These are phyloP conservation scores for Penicillium robsamsonii DNA, from an alignment of 495 filamentous ascomycete species.

Conservation along the genomic window DNA sequence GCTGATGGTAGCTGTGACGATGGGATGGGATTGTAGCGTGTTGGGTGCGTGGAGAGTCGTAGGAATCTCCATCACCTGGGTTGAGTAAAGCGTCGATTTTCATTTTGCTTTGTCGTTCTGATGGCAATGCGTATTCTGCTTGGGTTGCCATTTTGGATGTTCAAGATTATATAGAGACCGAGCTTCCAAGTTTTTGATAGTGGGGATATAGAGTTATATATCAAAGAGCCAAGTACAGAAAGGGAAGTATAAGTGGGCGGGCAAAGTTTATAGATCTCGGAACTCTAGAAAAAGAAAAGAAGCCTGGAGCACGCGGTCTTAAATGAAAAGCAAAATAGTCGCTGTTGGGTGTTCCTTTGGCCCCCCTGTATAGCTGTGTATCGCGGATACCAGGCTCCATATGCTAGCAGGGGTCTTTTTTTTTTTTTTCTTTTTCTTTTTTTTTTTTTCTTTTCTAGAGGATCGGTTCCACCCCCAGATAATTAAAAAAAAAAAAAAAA, in stretches of 20 bases:
- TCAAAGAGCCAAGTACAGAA: constrained; percentile 7
- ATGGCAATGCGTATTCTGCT: constrained; percentile 22
- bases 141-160: constrained; percentile 17
- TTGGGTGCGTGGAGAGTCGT: constrained; percentile 27
- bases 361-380: constrained; percentile 26
- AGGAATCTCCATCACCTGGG: constrained; percentile 17
- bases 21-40: constrained; percentile 19
- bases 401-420: constrained; percentile 20
- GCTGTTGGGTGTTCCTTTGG: constrained; percentile 32
- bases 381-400: constrained; percentile 28
- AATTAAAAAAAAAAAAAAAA: not conserved
- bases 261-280: constrained; percentile 29
- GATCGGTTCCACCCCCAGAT: constrained; percentile 21
- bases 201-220: constrained; percentile 7
- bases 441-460: not conserved
- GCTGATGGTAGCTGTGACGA: constrained; percentile 15
- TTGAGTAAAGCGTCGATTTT: constrained; percentile 43
- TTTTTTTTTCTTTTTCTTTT: too few relatives aligned
- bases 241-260: constrained; percentile 13
- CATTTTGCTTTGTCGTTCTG: constrained; percentile 38
- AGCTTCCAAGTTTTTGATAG: constrained; percentile 8
- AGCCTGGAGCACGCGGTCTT: constrained; percentile 26
- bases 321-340: constrained; percentile 24
- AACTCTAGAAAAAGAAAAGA: constrained; percentile 14
- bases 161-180: not conserved